Conservation (phyloP, 2,329 filamentous ascomycete species). For the Trichoderma brevicompactum region DNA sequence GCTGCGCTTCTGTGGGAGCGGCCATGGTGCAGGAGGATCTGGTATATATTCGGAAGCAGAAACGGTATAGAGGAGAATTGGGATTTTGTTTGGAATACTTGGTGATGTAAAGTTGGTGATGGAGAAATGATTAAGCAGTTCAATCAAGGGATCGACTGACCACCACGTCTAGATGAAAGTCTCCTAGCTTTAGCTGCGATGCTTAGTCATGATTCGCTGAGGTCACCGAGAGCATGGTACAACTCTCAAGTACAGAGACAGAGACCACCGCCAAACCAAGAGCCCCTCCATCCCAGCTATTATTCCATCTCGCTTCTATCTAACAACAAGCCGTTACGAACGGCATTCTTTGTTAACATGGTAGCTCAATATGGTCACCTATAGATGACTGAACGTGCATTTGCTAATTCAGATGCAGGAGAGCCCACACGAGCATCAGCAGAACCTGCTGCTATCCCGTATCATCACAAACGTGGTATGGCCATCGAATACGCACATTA, state of each 20-base stretch:
- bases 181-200: neutral
- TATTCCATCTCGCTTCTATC: neutral
- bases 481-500: neutral
- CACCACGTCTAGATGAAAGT: neutral
- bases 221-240: neutral
- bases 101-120: neutral
- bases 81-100: neutral
- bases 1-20: slow-evolving; percentile 71
- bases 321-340: neutral
- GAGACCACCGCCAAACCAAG: neutral
- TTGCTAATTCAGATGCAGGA: slow-evolving; percentile 58
- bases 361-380: neutral
- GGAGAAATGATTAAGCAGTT: neutral
- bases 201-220: slow-evolving; percentile 20
- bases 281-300: slow-evolving; percentile 7
- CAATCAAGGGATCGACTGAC: neutral
- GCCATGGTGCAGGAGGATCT: slow-evolving; percentile 45
- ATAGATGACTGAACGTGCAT: neutral
- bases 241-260: neutral
- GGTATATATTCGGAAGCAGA: neutral
- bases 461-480: slow-evolving; percentile 97
- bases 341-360: neutral
- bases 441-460: slow-evolving; percentile 87
- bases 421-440: slow-evolving; percentile 96
- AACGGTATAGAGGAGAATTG: neutral